These are phyloP conservation scores for Dendrobium huoshanense DNA, from an alignment of 106 monocot genomes.

Conservation along the genomic window DNA sequence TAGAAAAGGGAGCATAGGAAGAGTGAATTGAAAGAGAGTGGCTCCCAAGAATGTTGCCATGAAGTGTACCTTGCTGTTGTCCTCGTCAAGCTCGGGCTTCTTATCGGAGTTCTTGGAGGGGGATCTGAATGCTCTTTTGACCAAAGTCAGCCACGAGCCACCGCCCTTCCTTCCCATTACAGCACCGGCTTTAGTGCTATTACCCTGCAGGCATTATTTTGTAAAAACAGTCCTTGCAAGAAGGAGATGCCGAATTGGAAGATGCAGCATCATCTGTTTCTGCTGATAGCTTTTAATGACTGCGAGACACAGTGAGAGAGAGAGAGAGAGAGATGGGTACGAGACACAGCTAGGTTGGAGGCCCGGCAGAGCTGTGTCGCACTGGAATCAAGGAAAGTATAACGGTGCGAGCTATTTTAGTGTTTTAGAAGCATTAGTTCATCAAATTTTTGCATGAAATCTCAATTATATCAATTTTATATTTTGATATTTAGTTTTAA, in stretches of 20 bases:
- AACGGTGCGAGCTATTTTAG: no score
- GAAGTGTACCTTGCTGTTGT: neutral
- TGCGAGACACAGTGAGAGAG: no score
- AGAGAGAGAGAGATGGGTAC: no score
- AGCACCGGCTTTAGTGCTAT: neutral
- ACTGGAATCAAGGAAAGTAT: no score
- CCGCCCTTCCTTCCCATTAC: slow-evolving; percentile 37
- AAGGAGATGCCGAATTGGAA: neutral
- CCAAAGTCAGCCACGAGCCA: slow-evolving; percentile 83
- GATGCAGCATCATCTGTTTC: neutral
- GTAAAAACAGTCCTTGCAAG: neutral
- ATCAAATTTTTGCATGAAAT: no score
- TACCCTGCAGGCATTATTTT: neutral
- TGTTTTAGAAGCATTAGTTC: no score
- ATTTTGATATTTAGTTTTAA: no score
- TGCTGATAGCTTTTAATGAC: neutral
- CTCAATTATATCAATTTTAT: no score
- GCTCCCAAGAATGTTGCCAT: neutral
- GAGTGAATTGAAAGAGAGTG: neutral
- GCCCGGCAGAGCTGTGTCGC: no score
- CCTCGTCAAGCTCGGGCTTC: neutral
- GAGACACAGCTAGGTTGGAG: no score
- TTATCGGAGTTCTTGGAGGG: slow-evolving; percentile 9
- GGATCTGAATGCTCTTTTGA: slow-evolving; percentile 70
- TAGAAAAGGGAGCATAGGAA: neutral